A percentile compares a stretch with the other conserved stretches of the same genome.
Evolutionary conservation across 306 rosid genomes (phyloP).

Genomic region (Corylus avellana): DNA sequence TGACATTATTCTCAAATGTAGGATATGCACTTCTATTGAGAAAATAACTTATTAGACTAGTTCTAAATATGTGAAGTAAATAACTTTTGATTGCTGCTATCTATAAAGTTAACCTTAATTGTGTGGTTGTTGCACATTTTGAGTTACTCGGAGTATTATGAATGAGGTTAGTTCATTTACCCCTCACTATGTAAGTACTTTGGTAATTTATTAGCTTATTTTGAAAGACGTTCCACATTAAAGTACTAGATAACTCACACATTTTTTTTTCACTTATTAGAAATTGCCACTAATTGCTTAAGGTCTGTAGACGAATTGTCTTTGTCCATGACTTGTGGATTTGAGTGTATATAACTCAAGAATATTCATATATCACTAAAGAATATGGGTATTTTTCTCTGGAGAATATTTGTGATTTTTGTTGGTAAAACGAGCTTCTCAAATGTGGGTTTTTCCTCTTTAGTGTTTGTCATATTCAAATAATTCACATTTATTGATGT

Average conservation of each 20-base stretch:
- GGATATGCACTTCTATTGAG: not conserved
- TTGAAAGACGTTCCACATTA: not conserved
- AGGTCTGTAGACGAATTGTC: not conserved
- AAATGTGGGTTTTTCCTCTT: not conserved
- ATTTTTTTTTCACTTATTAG: not conserved
- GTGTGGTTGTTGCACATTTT: not conserved
- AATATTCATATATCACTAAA: not conserved
- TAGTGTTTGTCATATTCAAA: not conserved
- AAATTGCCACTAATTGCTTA: not conserved
- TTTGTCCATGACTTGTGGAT: not conserved
- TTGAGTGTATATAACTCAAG: not conserved
- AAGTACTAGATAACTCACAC: not conserved
- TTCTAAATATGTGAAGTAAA: not conserved
- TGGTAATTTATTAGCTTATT: not conserved
- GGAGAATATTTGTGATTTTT: not conserved
- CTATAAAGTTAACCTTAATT: not conserved
- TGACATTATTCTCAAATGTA: not conserved
- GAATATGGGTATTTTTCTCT: not conserved
- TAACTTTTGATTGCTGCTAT: not conserved
- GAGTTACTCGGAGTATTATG: not conserved
- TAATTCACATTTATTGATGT: not conserved
- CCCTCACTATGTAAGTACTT: not conserved
- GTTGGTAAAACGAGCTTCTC: not conserved
- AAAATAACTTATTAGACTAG: too few species aligned
- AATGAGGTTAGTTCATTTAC: not conserved